A percentile compares a stretch with the other conserved stretches of the same genome.
Evolutionary conservation across 2,329 filamentous ascomycete species (phyloP).

Genomic region (Paraphaeosphaeria sporulosa): DNA sequence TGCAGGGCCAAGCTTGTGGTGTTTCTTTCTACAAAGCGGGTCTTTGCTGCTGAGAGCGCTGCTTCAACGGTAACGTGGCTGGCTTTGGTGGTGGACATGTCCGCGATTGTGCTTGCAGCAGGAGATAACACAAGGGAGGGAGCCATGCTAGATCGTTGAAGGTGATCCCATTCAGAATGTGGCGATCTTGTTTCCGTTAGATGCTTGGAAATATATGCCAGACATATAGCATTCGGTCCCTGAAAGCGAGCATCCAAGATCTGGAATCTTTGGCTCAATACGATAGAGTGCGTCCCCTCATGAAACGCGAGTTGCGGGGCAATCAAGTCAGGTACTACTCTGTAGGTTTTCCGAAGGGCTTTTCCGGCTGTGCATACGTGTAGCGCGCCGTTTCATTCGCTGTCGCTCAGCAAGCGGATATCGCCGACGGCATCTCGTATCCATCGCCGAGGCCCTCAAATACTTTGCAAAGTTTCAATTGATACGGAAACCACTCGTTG

Average conservation of each 20-base stretch:
- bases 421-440: neutral
- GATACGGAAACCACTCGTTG: neutral
- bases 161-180: too few species aligned
- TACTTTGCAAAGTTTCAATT: too few species aligned
- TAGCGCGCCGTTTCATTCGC: neutral
- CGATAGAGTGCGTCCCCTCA: neutral
- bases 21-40: too few species aligned
- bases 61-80: slow-evolving; percentile 17
- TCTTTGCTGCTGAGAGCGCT: too few species aligned
- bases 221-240: too few species aligned
- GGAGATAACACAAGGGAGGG: slow-evolving; percentile 14
- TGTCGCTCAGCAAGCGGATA: neutral
- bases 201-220: neutral
- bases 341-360: neutral
- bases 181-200: too few species aligned
- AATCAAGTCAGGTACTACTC: neutral
- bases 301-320: neutral
- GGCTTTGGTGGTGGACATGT: slow-evolving; percentile 21
- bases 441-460: neutral
- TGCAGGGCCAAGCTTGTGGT: too few species aligned
- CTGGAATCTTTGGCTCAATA: neutral
- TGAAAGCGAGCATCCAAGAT: neutral
- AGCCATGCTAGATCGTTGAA: slow-evolving; percentile 15
- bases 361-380: neutral
- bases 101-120: slow-evolving; percentile 10